Evolutionary conservation across 106 monocot species (phyloP), one percentile per base, ranked within the genome.

Genomic region (Xerophyta viscosa): DNA sequence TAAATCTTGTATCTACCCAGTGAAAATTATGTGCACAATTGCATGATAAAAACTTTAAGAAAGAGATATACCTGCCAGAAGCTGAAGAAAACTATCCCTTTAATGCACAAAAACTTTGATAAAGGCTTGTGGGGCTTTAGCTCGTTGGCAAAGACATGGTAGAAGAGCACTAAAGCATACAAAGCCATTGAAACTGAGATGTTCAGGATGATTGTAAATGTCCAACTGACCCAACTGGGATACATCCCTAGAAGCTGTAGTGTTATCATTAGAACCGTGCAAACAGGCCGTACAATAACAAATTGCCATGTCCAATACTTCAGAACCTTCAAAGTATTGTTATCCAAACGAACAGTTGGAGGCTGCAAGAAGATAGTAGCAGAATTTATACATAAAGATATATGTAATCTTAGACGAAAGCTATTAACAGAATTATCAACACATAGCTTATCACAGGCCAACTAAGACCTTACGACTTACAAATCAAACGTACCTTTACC

Each of bases 301-400:
- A 94, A 94, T 51, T 94, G 94, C 94, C 94, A 94, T 64, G 94
- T 88, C 93, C 93, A 94, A 19, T 70, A 75, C 54, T 94, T 88
- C 8, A 94, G 78, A 57, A 81, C 70, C 61, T 60, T 84, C 65
- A 94, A 31, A 27, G 88, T 94, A 9, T 78, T 61, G 57, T 88
- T 80, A 20, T 94, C 94, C 50, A 94, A 59, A 14, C 88, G 69
- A 27, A 88, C 48, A 26, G 41, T 94, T 11, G 46, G 68, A 46
- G 94, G 94, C 94, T 94, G 77, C 51, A 65, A 54, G 46, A n/a
- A n/a, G n/a, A n/a, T n/a, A n/a, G n/a, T n/a, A n/a, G n/a, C n/a
- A n/a, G n/a, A n/a, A n/a, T n/a, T n/a, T n/a, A n/a, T n/a, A n/a
- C n/a, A n/a, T n/a, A n/a, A n/a, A n/a, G n/a, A n/a, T n/a, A n/a